Evolutionary conservation across 495 filamentous ascomycete genomes (phyloP), one percentile per base, ranked within the genome.

Genomic region (Astrocystis sublimbata): DNA sequence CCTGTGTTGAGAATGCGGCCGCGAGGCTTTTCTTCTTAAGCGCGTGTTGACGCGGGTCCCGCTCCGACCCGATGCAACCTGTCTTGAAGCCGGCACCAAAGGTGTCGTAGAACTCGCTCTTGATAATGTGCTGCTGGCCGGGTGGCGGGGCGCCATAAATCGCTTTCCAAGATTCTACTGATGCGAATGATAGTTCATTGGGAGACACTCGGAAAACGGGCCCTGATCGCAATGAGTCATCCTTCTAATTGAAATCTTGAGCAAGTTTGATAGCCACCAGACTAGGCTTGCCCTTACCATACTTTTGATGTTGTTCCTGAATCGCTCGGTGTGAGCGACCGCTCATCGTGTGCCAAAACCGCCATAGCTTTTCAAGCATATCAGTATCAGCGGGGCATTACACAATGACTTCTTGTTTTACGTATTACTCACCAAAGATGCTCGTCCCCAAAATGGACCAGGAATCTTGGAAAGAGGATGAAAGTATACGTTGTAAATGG

Each of bases 181-280:
- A 64, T 2, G 66, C 69, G 63, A 77, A 81, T 17, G 73, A 70
- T 8, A 83, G 66, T 54, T 81, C 77, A 38, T 79, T 72, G 0
- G 81, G 81, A 2, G 71, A 74, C 26, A 79, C 75, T 0, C 80
- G 71, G 12, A 83, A 76, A 5, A 81, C 69, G 12, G 73, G 58
- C 6, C 81, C 67, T 72, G n/a, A n/a, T n/a, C n/a, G n/a, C n/a
- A n/a, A n/a, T n/a, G n/a, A n/a, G n/a, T n/a, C n/a, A n/a, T n/a
- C n/a, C n/a, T n/a, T n/a, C n/a, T n/a, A n/a, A n/a, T n/a, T n/a
- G n/a, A n/a, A n/a, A n/a, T n/a, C n/a, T n/a, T n/a, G n/a, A n/a
- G n/a, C n/a, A n/a, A n/a, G n/a, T n/a, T n/a, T n/a, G n/a, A n/a
- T n/a, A n/a, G n/a, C n/a, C n/a, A n/a, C n/a, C n/a, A n/a, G n/a